Percentiles rank a stretch among this genome's conserved stretches.
Evolutionary conservation across 768 basidiomycete genomes (phyloP).

Genomic region (Lactifluus subvellereus): DNA sequence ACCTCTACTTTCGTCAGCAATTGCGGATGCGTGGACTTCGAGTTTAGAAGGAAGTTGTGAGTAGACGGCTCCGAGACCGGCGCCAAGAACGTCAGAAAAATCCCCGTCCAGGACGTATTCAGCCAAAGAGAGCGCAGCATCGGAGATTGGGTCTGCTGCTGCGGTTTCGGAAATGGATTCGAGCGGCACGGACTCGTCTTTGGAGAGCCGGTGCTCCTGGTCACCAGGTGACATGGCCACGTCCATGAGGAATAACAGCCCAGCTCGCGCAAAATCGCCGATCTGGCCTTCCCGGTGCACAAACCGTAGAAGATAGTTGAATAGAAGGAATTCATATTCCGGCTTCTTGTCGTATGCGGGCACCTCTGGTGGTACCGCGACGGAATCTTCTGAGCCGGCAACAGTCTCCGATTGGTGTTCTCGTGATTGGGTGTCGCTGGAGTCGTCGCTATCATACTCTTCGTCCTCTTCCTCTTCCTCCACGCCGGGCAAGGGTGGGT

Average conservation of each 20-base stretch:
- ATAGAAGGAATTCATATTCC: constrained; percentile 93
- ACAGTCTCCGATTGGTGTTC: not conserved
- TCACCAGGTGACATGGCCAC: constrained; percentile 86
- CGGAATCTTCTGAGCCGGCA: not conserved
- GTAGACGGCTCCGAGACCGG: constrained; percentile 89
- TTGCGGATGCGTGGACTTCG: constrained; percentile 48
- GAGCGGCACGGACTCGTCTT: constrained; percentile 32
- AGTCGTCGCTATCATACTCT: constrained; percentile 31
- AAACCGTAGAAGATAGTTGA: constrained; percentile 92
- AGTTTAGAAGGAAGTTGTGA: constrained; percentile 87
- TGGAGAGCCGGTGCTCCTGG: constrained; percentile 37
- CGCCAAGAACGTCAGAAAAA: constrained; percentile 94
- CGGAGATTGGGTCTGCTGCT: constrained; percentile 62
- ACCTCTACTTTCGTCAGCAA: constrained; percentile 36
- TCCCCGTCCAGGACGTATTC: constrained; percentile 96
- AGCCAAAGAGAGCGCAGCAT: constrained; percentile 81
- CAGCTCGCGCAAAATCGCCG: constrained; percentile 89
- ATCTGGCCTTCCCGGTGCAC: constrained; percentile 91
- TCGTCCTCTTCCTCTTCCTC: constrained; percentile 55
- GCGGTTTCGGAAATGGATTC: constrained; percentile 24
- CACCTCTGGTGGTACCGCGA: constrained; percentile 23
- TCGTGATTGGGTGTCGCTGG: constrained; percentile 25
- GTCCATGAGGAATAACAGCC: constrained; percentile 90
- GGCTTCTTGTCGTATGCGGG: constrained; percentile 51
- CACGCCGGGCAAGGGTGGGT: constrained; percentile 67